phyloP scores from a whole-genome alignment of 192 early-diverging fungal species.

The Coemansia biformis region DNA sequence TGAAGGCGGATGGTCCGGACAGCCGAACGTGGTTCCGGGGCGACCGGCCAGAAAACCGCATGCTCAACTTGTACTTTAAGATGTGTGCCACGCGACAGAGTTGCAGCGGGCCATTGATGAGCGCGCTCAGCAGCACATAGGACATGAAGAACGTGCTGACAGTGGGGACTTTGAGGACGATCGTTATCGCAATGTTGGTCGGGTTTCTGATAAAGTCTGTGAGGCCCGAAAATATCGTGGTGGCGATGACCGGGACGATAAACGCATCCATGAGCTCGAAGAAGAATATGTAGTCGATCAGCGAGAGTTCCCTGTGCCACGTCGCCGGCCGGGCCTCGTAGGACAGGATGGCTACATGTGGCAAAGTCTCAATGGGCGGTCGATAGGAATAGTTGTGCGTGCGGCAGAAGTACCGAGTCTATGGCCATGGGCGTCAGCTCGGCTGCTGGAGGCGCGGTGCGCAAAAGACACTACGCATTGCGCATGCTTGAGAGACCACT shows the following conservation, averaged over 20 bases:
- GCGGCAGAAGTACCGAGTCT: no score
- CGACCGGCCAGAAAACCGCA: not conserved
- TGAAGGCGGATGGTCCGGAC: conserved; percentile 2
- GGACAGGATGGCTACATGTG: conserved; percentile 2
- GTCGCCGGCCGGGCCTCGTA: conserved; percentile 7
- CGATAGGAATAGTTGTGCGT: no score
- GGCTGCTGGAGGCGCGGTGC: no score
- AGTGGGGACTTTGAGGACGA: conserved; percentile 3
- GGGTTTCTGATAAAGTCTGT: conserved; percentile 7
- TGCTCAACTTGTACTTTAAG: not conserved
- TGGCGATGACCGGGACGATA: conserved; percentile 3
- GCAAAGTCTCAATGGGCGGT: no score
- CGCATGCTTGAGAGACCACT: not conserved
- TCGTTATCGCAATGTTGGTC: conserved; percentile 2
- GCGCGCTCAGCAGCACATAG: conserved; percentile 11
- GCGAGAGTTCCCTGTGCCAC: conserved; percentile 8
- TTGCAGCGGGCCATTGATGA: conserved; percentile 6
- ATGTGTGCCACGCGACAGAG: conserved; percentile 7
- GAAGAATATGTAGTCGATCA: conserved; percentile 11
- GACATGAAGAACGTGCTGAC: conserved; percentile 17
- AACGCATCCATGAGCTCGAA: conserved; percentile 10
- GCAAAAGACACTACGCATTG: no score
- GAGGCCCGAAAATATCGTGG: conserved; percentile 6
- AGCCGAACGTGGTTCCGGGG: conserved; percentile 4
- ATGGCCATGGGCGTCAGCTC: no score